A percentile compares a stretch with the other conserved stretches of the same genome.
phyloP scores from a whole-genome alignment of 192 early-diverging fungal genomes.

The Coemansia sp. region DNA sequence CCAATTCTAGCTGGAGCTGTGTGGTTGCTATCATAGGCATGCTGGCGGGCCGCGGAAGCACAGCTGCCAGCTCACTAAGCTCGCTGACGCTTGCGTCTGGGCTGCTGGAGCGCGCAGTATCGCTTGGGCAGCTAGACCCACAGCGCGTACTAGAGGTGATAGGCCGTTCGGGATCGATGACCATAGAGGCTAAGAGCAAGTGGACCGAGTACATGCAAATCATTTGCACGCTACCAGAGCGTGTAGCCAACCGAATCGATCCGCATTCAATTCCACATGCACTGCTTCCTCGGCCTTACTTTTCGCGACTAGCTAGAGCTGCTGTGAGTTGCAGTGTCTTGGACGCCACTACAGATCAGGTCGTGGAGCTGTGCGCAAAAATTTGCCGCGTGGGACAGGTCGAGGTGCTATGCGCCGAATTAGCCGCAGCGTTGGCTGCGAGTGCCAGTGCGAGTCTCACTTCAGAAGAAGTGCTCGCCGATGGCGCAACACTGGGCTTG shows the following conservation, averaged over 20 bases:
- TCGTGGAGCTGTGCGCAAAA: conserved; percentile 35
- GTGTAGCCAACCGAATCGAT: conserved; percentile 39
- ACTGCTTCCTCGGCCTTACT: conserved; percentile 25
- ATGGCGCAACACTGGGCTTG: background rate
- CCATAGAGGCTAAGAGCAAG: background rate
- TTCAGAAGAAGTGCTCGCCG: background rate
- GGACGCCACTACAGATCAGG: background rate
- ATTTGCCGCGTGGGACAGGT: conserved; percentile 42
- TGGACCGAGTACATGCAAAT: conserved; percentile 40
- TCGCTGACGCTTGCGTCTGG: conserved; percentile 17
- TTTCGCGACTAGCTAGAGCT: conserved; percentile 18
- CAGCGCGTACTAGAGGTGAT: background rate
- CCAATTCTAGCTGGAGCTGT: background rate
- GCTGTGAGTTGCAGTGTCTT: conserved; percentile 4
- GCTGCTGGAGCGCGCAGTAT: conserved; percentile 2
- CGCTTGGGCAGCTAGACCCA: conserved; percentile 3
- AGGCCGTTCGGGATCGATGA: background rate
- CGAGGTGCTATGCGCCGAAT: conserved; percentile 18
- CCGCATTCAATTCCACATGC: conserved; percentile 22
- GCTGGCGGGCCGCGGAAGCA: background rate
- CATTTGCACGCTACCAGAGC: conserved; percentile 33
- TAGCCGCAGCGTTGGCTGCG: conserved; percentile 24
- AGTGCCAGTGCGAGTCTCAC: background rate
- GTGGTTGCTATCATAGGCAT: conserved; percentile 1
- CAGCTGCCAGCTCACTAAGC: background rate